These are phyloP conservation scores for Maudiozyma saulgeensis DNA, from an alignment of 805 yeast species.

Conservation along the genomic window DNA sequence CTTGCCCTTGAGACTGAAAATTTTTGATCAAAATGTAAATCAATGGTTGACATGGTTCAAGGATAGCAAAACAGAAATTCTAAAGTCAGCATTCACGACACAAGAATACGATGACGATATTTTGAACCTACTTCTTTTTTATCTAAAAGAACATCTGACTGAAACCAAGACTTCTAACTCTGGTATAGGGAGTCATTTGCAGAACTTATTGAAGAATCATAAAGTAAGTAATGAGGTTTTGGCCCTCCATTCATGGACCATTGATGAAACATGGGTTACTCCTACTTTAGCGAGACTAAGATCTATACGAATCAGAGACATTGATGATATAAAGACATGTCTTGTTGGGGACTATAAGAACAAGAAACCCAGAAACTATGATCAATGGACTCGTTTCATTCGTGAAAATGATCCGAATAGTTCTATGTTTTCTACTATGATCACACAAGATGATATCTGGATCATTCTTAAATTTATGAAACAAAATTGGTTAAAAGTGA, in stretches of 20 bases:
- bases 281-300: slow-evolving; percentile 7
- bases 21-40: slow-evolving; percentile 3
- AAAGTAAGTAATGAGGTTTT: background rate
- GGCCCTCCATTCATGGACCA: slow-evolving; percentile 8
- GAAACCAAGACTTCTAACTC: slow-evolving; percentile 4
- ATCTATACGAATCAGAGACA: slow-evolving; percentile 7
- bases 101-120: slow-evolving; percentile 15
- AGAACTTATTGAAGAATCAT: slow-evolving; percentile 11
- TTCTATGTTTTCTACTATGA: slow-evolving; percentile 9
- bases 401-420: slow-evolving; percentile 22
- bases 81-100: slow-evolving; percentile 4
- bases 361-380: slow-evolving; percentile 17
- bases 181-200: slow-evolving; percentile 10
- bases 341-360: slow-evolving; percentile 6
- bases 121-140: slow-evolving; percentile 13
- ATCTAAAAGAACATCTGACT: slow-evolving; percentile 13
- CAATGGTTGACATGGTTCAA: slow-evolving; percentile 14
- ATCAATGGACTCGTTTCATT: slow-evolving; percentile 23
- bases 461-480: slow-evolving; percentile 19
- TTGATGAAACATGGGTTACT: slow-evolving; percentile 21
- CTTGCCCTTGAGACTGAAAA: background rate
- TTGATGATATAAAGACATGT: slow-evolving; percentile 12
- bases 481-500: slow-evolving; percentile 20
- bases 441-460: slow-evolving; percentile 17
- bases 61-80: slow-evolving; percentile 1